Evolutionary conservation across 176 grass and related monocot genomes (phyloP), one percentile per base, ranked within the genome.

Genomic region (Zea luxurians): DNA sequence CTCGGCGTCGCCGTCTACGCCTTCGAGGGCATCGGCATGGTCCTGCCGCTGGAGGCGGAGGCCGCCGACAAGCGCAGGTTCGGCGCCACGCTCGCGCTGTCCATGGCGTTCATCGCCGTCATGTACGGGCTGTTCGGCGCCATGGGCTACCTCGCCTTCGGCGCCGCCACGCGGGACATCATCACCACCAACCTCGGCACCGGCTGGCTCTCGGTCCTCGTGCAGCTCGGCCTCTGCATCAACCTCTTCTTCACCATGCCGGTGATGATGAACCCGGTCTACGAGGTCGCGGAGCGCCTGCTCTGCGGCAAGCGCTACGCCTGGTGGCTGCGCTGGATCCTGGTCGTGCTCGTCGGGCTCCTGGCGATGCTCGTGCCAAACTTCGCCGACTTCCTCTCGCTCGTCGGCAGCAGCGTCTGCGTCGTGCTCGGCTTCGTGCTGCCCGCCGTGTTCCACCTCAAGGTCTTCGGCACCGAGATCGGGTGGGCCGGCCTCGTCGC

Each of bases 161-260:
- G 92, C 59, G 80, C 90, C 5, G 75, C 87, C 60, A 98, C 95
- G 68, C 83, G 87, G 64, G 95, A 98, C 84, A 98, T 98, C 85
- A 94, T 98, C 78, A 98, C 95, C 77, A 90, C 91, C 63, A 98
- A 98, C 80, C 86, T 98, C 76, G 95, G 91, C 42, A 61, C 84
- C 21, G 95, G 95, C n/a, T 86, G 85, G 80, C 78, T 98, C 59
- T 94, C 95, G 3, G 78, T 94, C 61, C 27, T 88, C 34, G 88
- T 98, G 82, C 95, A 94, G 87, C 57, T 98, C 2, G 95, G 95
- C 8, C 89, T 99, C 37, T 99, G 96, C 92, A 86, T 91, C 79
- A 99, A 95, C 86, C 90, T 99, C 81, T 99, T 95, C 85, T 99
- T 99, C 88, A 89, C 96, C 77, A 85, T 99, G 83, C 90, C 96